phyloP scores from a whole-genome alignment of 139 green algal genomes.

The Pseudopediastrum boryanum region DNA sequence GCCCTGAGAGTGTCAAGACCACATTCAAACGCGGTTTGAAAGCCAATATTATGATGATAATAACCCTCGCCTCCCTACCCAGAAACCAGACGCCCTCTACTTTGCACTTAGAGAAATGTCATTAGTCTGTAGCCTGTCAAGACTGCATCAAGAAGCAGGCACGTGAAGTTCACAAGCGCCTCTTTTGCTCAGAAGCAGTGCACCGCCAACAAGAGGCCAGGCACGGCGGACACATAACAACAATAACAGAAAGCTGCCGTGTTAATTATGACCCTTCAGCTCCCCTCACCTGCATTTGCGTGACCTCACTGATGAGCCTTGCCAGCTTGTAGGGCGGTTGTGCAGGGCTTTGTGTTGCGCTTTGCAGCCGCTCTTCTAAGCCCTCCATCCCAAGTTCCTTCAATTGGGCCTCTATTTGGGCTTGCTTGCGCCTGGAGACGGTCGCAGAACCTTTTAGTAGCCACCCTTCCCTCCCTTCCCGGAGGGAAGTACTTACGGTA shows the following conservation, averaged over 20 bases:
- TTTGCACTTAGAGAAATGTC: neutral
- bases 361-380: conserved; percentile 70
- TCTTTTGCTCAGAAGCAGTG: no score
- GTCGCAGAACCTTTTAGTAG: no score
- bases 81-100: no score
- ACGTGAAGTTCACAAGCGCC: neutral
- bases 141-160: neutral
- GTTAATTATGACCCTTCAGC: neutral
- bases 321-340: conserved; percentile 63
- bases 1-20: no score
- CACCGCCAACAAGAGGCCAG: no score
- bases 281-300: conserved; percentile 29
- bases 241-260: neutral
- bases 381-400: conserved; percentile 59
- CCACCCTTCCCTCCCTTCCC: no score
- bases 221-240: neutral
- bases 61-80: no score
- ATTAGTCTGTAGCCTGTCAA: neutral
- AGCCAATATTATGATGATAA: no score
- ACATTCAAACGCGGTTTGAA: no score
- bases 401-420: conserved; percentile 45
- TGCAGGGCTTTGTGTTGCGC: conserved; percentile 43
- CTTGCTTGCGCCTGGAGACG: conserved; percentile 65
- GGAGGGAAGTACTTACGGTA: no score
- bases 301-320: conserved; percentile 56